A percentile compares a stretch with the other conserved stretches of the same genome.
These are phyloP conservation scores for Cyamopsis tetragonoloba DNA, from an alignment of 306 rosid species.

Conservation along the genomic window DNA sequence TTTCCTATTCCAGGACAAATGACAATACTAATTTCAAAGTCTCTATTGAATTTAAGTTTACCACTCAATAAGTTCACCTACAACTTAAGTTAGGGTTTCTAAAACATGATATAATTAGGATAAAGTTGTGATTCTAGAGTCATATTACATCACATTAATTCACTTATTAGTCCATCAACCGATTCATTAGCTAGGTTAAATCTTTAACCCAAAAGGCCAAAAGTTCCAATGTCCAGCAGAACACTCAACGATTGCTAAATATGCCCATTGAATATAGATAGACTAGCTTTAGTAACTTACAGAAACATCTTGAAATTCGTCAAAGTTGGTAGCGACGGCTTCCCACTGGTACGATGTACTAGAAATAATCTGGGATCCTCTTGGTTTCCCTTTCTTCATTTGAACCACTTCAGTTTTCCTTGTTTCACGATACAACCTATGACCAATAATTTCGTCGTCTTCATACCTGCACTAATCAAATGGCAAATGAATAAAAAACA, in stretches of 20 bases:
- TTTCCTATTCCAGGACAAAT: neutral
- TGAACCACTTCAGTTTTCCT: conserved; percentile 77
- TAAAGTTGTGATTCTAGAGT: neutral
- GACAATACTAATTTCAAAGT: neutral
- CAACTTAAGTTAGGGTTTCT: neutral
- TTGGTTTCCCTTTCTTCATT: conserved; percentile 64
- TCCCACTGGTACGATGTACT: conserved; percentile 77
- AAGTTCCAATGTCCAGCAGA: neutral
- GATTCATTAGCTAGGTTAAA: conserved; percentile 1
- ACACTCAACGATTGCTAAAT: neutral
- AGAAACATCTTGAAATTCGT: conserved; percentile 85
- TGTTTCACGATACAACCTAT: conserved; percentile 80
- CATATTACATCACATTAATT: neutral
- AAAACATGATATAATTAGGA: neutral
- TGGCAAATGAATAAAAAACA: conserved; percentile 26
- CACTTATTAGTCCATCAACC: neutral
- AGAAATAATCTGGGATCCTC: conserved; percentile 74
- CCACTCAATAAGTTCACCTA: neutral
- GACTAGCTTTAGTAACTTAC: conserved; percentile 51
- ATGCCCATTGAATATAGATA: neutral
- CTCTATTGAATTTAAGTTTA: conserved; percentile 11
- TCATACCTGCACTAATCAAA: conserved; percentile 67
- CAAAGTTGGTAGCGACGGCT: conserved; percentile 86
- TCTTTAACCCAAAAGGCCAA: neutral
- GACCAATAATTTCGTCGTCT: conserved; percentile 77